Evolutionary conservation across 192 early-diverging fungal genomes (phyloP), one percentile per base, ranked within the genome.

Genomic region (Coemansia sp.): DNA sequence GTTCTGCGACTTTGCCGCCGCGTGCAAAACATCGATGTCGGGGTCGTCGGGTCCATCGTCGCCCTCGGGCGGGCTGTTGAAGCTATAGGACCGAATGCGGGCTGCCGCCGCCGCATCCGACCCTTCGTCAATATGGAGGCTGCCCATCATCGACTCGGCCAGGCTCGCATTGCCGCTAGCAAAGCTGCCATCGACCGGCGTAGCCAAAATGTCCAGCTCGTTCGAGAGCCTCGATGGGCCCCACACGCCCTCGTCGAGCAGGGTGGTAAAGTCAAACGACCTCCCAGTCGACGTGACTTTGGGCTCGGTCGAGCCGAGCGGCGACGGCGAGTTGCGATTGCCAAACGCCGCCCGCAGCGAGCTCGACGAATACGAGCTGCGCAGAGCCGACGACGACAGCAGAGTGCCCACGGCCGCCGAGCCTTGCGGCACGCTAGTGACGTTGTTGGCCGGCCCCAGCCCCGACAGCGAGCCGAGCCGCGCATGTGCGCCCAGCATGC

Each of bases 81-180:
- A 82, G 67, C 79, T 82, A 70, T 82, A 82, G 14, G 79, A 82
- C 42, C 79, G 73, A 42, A 82, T 73, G 31, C 79, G 69, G 28
- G 79, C 69, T 16, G 42, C 60, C 33, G 5, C 37, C 55, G 39
- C 25, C 36, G 31, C 31, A 31, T 31, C 31, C 4, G 31, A 31
- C 1, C 31, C 31, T 3, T 31, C 31, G 31, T 57, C 57, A 37
- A 64, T 50, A 6, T n/a, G 36, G 35, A 59, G 25, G 25, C 56
- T 57, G 18, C 56, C 66, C 8, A 38, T 60, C 38, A 52, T 59
- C 31, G 66, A 63, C 7, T 75, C 63, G 20, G 45, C 57, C 43
- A 77, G 59, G 21, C 66, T 61, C 33, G 39, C 42, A 61, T 13
- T 61, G 43, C 64, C 25, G 39, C 43, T 59, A 1, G 39, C 52